These are phyloP conservation scores for Diospyros lotus DNA, from an alignment of 148 eudicot genomes.

Conservation along the genomic window DNA sequence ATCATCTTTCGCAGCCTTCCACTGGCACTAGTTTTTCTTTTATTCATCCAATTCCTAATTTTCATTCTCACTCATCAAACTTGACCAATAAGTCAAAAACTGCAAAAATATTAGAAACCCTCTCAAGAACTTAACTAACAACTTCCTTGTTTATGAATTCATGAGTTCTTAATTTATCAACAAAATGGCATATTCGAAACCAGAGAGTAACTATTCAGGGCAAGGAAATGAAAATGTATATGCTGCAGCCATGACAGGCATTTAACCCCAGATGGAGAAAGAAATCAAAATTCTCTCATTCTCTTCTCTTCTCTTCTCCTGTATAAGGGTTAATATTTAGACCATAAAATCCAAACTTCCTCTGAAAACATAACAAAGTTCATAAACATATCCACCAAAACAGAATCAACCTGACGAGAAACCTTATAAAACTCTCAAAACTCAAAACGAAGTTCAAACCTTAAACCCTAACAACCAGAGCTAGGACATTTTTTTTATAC, in stretches of 20 bases:
- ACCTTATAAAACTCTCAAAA: neutral
- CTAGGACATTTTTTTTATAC: neutral
- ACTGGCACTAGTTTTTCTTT: constrained; percentile 19
- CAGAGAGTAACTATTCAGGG: neutral
- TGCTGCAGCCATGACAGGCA: constrained; percentile 1
- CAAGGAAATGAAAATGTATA: neutral
- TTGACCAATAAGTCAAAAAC: constrained; percentile 10
- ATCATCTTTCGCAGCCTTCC: constrained; percentile 50
- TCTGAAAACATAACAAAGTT: neutral
- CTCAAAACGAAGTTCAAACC: neutral
- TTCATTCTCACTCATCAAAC: constrained; percentile 47
- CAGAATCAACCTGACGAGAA: constrained; percentile 6
- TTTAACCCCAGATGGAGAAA: neutral
- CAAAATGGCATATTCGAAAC: neutral
- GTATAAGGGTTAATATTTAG: neutral
- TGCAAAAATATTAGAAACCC: neutral
- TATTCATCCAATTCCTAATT: constrained; percentile 33
- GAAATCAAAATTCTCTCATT: neutral
- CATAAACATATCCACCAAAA: neutral
- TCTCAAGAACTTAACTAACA: neutral
- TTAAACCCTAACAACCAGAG: constrained; percentile 8
- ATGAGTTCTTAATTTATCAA: neutral
- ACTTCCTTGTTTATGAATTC: neutral
- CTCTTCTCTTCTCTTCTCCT: neutral
- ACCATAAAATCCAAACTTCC: neutral